phyloP scores from a whole-genome alignment of 176 grass and related monocot genomes.

The Musa beccarii region DNA sequence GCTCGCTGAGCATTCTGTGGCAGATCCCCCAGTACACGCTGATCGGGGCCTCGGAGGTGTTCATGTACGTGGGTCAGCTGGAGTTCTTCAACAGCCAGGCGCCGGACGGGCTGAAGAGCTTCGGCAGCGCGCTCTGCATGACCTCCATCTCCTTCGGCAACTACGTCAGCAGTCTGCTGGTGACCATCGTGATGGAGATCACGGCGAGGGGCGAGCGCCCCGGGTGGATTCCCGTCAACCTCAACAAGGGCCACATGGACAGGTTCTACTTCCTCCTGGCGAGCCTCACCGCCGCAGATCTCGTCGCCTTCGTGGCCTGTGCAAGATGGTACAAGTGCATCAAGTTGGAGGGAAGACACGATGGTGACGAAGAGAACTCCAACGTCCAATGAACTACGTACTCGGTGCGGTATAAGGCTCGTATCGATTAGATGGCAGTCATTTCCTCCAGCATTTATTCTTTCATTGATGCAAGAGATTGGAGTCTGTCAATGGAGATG shows the following conservation, averaged over 20 bases:
- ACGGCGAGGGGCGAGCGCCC: background rate
- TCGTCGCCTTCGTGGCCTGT: background rate
- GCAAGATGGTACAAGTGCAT: conserved; percentile 15
- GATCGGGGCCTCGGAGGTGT: conserved; percentile 12
- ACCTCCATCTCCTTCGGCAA: conserved; percentile 4
- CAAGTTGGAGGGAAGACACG: conserved; percentile 2
- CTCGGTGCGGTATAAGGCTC: background rate
- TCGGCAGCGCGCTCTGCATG: conserved; percentile 16
- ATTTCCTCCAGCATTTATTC: background rate
- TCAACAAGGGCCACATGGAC: conserved; percentile 12
- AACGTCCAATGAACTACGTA: background rate
- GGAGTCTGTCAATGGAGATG: background rate
- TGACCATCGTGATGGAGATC: conserved; percentile 12
- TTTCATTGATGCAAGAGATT: conserved; percentile 10
- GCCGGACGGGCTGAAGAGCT: conserved; percentile 1
- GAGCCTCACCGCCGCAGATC: background rate
- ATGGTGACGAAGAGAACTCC: background rate
- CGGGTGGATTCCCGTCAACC: conserved; percentile 13
- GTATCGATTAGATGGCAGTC: background rate
- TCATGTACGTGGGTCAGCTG: conserved; percentile 13
- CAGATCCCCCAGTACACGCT: conserved; percentile 11
- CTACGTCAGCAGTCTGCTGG: conserved; percentile 12
- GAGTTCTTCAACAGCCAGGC: conserved; percentile 15
- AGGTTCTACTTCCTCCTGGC: conserved; percentile 17
- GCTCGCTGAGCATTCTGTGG: conserved; percentile 13